phyloP scores from a whole-genome alignment of 208 protist genomes.

The Acanthamoeba triangularis region DNA sequence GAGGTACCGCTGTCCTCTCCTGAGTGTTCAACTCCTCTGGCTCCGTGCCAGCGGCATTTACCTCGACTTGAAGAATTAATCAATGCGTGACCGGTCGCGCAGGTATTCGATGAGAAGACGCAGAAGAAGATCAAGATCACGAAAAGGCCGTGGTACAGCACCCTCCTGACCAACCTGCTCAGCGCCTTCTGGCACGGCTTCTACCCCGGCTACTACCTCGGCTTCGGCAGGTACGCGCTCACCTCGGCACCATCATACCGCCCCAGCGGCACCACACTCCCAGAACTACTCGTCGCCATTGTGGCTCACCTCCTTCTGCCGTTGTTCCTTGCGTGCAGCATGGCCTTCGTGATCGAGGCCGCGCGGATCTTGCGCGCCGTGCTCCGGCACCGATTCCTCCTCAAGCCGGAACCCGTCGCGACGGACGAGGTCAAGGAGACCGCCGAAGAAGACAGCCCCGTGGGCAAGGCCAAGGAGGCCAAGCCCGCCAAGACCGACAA shows the following conservation, averaged over 20 bases:
- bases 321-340: not conserved
- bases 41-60: not conserved
- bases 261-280: no score
- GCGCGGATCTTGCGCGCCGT: not conserved
- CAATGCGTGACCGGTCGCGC: not conserved
- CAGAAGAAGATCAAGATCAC: conserved; percentile 59
- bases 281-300: no score
- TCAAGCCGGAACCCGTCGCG: not conserved
- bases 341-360: not conserved
- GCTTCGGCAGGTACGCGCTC: conserved; percentile 1
- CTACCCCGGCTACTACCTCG: conserved; percentile 84
- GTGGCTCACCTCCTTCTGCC: not conserved
- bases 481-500: not conserved
- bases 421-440: not conserved
- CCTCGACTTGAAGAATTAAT: not conserved
- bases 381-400: not conserved
- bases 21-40: not conserved
- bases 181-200: conserved; percentile 86
- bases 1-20: not conserved
- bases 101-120: conserved; percentile 50
- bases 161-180: conserved; percentile 68
- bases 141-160: conserved; percentile 77
- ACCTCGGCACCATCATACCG: not conserved
- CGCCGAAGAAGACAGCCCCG: not conserved
- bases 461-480: conserved; percentile 54